Conservation (phyloP, 2,329 filamentous ascomycete genomes). For the Fusarium denticulatum region DNA sequence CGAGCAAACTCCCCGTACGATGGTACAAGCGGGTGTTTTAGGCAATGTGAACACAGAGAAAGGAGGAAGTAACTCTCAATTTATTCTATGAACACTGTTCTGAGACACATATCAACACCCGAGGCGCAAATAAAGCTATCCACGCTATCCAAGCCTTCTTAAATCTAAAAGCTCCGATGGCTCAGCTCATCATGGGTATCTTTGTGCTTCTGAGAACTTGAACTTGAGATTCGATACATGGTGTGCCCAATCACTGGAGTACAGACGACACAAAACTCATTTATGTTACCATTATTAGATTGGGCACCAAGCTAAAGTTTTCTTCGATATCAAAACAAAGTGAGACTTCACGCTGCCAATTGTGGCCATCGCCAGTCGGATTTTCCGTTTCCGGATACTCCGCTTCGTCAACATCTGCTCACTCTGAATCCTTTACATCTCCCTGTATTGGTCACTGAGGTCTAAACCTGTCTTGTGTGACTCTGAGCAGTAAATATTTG, state of each 20-base stretch:
- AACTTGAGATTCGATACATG: not conserved
- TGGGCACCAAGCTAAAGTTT: not conserved
- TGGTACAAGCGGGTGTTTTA: not conserved
- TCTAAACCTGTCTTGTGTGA: not conserved
- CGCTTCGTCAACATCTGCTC: not conserved
- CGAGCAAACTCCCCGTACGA: no score
- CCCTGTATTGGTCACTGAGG: not conserved
- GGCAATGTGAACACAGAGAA: not conserved
- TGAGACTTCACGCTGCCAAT: not conserved
- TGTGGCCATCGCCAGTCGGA: not conserved
- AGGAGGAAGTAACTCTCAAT: not conserved
- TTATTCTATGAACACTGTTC: not conserved
- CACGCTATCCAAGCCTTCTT: not conserved
- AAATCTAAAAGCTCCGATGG: not conserved
- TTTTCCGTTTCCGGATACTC: slow-evolving; percentile 25
- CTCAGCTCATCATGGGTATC: not conserved
- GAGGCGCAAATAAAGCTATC: no score
- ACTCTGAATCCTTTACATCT: not conserved
- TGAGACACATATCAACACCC: not conserved
- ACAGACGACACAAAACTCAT: not conserved
- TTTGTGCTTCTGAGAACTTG: not conserved
- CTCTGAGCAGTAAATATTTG: not conserved
- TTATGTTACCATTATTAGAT: not conserved
- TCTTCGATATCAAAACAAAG: not conserved
- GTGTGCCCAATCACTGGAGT: not conserved